phyloP scores from a whole-genome alignment of 257 asterid genomes.

The Phtheirospermum japonicum region DNA sequence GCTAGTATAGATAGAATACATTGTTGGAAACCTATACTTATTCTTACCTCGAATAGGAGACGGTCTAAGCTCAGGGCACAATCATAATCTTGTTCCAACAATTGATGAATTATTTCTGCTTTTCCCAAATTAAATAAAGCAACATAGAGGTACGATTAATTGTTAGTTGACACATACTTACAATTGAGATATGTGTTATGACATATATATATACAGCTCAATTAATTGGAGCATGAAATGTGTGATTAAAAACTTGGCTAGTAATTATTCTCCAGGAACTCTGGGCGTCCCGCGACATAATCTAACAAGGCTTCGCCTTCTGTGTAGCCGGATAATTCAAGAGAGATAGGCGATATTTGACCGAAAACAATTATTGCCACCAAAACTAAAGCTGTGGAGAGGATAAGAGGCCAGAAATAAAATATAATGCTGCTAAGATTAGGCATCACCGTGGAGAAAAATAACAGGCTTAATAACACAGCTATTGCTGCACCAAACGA shows the following conservation, averaged over 20 bases:
- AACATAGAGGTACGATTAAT: no score
- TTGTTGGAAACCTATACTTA: no score
- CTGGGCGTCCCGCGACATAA: constrained; percentile 39
- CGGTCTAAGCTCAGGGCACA: no score
- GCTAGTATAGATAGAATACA: no score
- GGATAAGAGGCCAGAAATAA: constrained; percentile 59
- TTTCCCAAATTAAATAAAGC: no score
- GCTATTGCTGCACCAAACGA: constrained; percentile 30
- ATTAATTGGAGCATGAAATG: no score
- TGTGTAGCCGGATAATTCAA: constrained; percentile 26
- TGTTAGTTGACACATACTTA: no score
- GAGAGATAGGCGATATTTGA: constrained; percentile 37
- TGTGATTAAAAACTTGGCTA: not conserved
- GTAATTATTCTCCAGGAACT: constrained; percentile 30
- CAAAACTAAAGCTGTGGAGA: constrained; percentile 47
- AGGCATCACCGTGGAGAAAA: constrained; percentile 32
- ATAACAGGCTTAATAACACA: constrained; percentile 25
- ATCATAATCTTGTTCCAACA: no score
- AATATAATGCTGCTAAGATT: constrained; percentile 29
- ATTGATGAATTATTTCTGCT: no score
- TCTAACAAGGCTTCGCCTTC: constrained; percentile 41
- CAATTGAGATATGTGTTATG: no score
- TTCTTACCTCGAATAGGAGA: no score
- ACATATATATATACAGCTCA: no score
- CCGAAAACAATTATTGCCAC: constrained; percentile 39